phyloP scores from a whole-genome alignment of 169 alveolate species.

The Eimeria nieschulzi region DNA sequence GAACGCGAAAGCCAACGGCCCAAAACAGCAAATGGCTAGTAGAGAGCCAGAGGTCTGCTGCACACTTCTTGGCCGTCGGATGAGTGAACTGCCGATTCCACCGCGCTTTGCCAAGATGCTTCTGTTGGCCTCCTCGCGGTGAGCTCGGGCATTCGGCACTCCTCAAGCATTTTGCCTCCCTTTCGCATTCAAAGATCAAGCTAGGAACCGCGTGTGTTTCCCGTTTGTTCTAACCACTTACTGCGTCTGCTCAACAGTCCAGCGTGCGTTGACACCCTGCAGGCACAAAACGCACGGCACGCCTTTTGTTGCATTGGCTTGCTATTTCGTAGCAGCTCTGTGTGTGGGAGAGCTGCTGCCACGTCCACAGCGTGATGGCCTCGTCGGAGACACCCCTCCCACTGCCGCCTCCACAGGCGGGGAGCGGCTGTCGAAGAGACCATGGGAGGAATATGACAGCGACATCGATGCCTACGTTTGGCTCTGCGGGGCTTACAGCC shows the following conservation, averaged over 20 bases:
- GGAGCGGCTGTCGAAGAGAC: background rate
- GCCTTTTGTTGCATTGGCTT: constrained; percentile 60
- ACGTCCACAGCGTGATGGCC: constrained; percentile 1
- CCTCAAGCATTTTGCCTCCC: too few species aligned
- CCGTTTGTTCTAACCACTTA: too few species aligned
- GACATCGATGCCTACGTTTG: constrained; percentile 75
- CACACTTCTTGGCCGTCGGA: constrained; percentile 72
- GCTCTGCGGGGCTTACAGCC: constrained; percentile 74
- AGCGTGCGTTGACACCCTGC: background rate
- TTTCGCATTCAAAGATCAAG: too few species aligned
- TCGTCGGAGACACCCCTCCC: background rate
- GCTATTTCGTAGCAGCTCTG: constrained; percentile 72
- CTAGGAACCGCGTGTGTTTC: too few species aligned
- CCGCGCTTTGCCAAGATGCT: constrained; percentile 77
- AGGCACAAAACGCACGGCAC: constrained; percentile 59
- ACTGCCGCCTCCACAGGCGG: background rate
- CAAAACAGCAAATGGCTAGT: constrained; percentile 35
- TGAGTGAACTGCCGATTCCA: constrained; percentile 74
- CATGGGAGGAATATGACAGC: constrained; percentile 64
- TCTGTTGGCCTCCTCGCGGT: constrained; percentile 62
- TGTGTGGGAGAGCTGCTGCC: constrained; percentile 70
- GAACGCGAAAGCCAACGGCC: background rate
- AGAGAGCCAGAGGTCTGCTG: constrained; percentile 60
- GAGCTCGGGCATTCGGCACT: background rate
- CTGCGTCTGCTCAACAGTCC: too few species aligned